Percentiles rank a stretch among this genome's conserved stretches.
phyloP scores from a whole-genome alignment of 345 rosid species.

The Clarkia xantiana region DNA sequence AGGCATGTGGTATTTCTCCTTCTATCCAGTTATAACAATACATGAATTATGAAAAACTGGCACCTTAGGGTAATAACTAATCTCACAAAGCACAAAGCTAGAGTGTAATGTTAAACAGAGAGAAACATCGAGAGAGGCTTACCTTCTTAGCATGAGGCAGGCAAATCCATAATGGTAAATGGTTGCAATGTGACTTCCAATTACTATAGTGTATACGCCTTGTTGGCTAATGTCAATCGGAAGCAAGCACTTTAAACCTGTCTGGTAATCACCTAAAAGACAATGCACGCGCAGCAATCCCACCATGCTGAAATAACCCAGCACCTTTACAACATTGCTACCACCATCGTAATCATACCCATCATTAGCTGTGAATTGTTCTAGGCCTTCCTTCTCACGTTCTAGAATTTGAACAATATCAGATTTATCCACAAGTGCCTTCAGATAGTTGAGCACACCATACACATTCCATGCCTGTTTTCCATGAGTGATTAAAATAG shows the following conservation, averaged over 20 bases:
- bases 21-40: too few relatives aligned
- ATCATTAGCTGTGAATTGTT: constrained; percentile 90
- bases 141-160: constrained; percentile 92
- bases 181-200: constrained; percentile 86
- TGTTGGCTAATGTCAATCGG: constrained; percentile 91
- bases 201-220: constrained; percentile 84
- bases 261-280: constrained; percentile 89
- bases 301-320: constrained; percentile 96
- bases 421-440: constrained; percentile 95
- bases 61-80: too few relatives aligned
- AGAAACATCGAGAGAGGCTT: constrained; percentile 3
- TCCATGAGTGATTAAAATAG: neutral
- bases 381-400: constrained; percentile 82
- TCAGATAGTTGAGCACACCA: constrained; percentile 96
- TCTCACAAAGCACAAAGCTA: neutral
- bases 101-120: neutral
- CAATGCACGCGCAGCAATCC: constrained; percentile 94
- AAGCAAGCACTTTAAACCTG: constrained; percentile 80
- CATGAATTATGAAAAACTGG: neutral
- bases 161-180: constrained; percentile 98
- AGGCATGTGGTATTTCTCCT: too few relatives aligned
- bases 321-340: constrained; percentile 88
- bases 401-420: constrained; percentile 70
- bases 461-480: constrained; percentile 91
- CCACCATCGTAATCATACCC: constrained; percentile 96